Conservation (phyloP, 2,329 filamentous ascomycete genomes). For the Curvularia sp. region DNA sequence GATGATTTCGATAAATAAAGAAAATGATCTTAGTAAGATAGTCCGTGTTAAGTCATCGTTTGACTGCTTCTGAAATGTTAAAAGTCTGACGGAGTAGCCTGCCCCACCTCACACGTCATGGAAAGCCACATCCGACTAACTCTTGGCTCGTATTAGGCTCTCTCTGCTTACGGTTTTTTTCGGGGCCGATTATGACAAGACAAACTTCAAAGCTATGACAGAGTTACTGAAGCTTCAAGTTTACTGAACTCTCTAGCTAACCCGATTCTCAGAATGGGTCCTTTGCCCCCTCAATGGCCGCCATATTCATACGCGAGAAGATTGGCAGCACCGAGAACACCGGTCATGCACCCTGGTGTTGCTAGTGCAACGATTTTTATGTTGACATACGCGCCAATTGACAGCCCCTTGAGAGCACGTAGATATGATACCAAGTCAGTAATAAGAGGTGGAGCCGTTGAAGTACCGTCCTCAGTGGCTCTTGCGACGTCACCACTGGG, state of each 20-base stretch:
- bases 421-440: constrained; percentile 73
- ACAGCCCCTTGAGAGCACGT: constrained; percentile 59
- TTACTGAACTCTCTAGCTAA: too few relatives aligned
- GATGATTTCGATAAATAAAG: background rate
- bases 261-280: too few relatives aligned
- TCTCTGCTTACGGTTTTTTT: too few relatives aligned
- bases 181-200: too few relatives aligned
- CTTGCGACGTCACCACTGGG: too few relatives aligned
- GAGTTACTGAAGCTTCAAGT: too few relatives aligned
- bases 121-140: background rate
- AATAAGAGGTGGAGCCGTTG: constrained; percentile 72
- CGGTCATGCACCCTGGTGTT: constrained; percentile 29
- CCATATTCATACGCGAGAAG: too few relatives aligned
- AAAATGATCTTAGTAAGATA: background rate
- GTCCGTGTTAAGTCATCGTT: too few relatives aligned
- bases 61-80: too few relatives aligned
- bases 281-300: too few relatives aligned
- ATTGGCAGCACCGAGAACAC: constrained; percentile 1
- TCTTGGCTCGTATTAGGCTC: background rate
- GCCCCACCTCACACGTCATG: background rate
- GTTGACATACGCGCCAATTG: constrained; percentile 28
- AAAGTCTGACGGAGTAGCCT: background rate
- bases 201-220: background rate
- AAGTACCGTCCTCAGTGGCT: constrained; percentile 63
- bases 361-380: constrained; percentile 32